A percentile compares a stretch with the other conserved stretches of the same genome.
These are phyloP conservation scores for Saturnispora saitoi DNA, from an alignment of 805 yeast species.

Conservation along the genomic window DNA sequence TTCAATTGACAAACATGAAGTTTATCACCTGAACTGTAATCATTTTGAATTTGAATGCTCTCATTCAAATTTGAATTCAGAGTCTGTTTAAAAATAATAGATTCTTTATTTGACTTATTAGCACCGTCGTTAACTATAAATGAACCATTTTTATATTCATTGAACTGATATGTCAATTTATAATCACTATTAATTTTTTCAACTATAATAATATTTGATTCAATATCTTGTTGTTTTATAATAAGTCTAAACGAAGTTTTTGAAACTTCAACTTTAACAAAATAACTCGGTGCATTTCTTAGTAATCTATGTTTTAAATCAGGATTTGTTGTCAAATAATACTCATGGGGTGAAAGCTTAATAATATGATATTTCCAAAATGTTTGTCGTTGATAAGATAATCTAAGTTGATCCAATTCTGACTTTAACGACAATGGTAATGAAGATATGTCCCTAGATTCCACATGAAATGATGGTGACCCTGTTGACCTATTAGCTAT, in stretches of 20 bases:
- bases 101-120: neutral
- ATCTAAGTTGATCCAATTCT: slow-evolving; percentile 8
- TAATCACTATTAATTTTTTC: slow-evolving; percentile 22
- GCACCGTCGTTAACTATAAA: slow-evolving; percentile 4
- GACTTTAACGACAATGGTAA: neutral
- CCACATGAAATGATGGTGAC: neutral
- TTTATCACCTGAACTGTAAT: slow-evolving; percentile 15
- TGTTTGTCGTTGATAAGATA: slow-evolving; percentile 17
- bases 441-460: too few species aligned
- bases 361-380: slow-evolving; percentile 61
- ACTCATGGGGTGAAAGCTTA: slow-evolving; percentile 39
- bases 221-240: slow-evolving; percentile 22
- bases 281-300: slow-evolving; percentile 55
- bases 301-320: slow-evolving; percentile 49
- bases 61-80: neutral
- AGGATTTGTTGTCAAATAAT: slow-evolving; percentile 62
- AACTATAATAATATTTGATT: slow-evolving; percentile 16
- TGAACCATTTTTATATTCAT: slow-evolving; percentile 15
- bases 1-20: slow-evolving; percentile 19
- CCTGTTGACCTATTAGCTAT: slow-evolving; percentile 10
- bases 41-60: slow-evolving; percentile 5
- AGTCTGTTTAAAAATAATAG: neutral
- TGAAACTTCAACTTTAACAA: slow-evolving; percentile 33
- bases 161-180: slow-evolving; percentile 13
- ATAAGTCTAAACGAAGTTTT: slow-evolving; percentile 26